Percentiles rank a stretch among this genome's conserved stretches.
phyloP scores from a whole-genome alignment of 176 grass and related monocot genomes.

The Aegilops bicornis region DNA sequence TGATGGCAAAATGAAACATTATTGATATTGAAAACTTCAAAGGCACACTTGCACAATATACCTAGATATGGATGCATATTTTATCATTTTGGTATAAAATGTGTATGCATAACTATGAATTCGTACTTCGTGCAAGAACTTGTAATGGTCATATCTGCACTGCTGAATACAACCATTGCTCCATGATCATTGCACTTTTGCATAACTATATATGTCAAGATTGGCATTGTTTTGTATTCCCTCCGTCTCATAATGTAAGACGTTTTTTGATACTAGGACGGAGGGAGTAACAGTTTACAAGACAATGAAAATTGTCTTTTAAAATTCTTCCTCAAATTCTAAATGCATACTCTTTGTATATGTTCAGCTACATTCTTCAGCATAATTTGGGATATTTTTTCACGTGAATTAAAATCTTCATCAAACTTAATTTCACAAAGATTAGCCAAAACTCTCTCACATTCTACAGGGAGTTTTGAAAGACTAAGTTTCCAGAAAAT shows the following conservation, averaged over 20 bases:
- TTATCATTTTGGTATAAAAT: neutral
- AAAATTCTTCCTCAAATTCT: too few relatives aligned
- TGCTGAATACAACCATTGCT: slow-evolving; percentile 20
- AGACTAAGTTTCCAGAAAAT: neutral
- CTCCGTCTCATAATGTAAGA: too few relatives aligned
- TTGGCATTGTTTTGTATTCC: neutral
- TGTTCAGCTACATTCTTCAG: slow-evolving; percentile 15
- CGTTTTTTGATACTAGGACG: too few relatives aligned
- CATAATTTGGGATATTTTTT: slow-evolving; percentile 23
- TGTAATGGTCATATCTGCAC: neutral
- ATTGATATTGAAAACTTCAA: slow-evolving; percentile 40
- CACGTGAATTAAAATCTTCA: slow-evolving; percentile 45
- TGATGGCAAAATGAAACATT: slow-evolving; percentile 44
- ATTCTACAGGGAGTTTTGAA: neutral
- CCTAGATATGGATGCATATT: slow-evolving; percentile 16
- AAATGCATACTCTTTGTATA: neutral
- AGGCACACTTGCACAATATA: slow-evolving; percentile 29
- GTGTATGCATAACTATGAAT: too few relatives aligned
- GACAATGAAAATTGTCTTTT: too few relatives aligned
- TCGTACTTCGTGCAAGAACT: too few relatives aligned
- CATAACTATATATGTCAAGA: neutral
- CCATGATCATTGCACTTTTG: neutral
- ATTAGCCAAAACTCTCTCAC: neutral
- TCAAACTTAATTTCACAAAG: slow-evolving; percentile 31
- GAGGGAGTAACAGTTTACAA: too few relatives aligned